Evolutionary conservation across 2,329 filamentous ascomycete species (phyloP).

Genomic region (Pseudopithomyces chartarum): DNA sequence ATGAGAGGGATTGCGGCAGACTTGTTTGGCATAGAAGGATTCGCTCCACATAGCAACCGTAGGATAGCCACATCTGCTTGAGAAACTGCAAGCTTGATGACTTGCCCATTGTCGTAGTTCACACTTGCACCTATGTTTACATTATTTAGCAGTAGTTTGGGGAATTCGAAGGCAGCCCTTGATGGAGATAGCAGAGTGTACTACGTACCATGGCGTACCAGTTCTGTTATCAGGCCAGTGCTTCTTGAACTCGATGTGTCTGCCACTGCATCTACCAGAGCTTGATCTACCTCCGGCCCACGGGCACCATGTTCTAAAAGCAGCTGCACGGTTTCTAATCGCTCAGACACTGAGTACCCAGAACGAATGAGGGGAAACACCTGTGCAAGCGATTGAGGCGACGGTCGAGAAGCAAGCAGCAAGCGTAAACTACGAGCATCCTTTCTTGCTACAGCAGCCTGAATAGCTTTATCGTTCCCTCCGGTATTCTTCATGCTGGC

Average conservation of each 20-base stretch:
- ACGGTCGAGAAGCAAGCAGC: constrained; percentile 27
- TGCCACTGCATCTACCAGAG: constrained; percentile 32
- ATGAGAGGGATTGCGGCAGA: constrained; percentile 36
- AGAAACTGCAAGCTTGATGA: constrained; percentile 27
- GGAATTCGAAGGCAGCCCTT: too few species aligned
- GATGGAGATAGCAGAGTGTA: neutral
- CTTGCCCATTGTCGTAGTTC: constrained; percentile 30
- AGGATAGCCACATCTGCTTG: constrained; percentile 36
- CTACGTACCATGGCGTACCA: constrained; percentile 23
- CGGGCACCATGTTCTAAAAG: constrained; percentile 33
- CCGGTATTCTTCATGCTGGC: constrained; percentile 31
- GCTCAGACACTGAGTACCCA: constrained; percentile 25
- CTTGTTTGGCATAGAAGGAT: constrained; percentile 22
- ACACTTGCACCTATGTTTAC: constrained; percentile 21
- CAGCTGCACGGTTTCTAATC: constrained; percentile 25
- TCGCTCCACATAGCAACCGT: constrained; percentile 30
- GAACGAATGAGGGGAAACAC: constrained; percentile 28
- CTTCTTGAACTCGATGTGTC: constrained; percentile 32
- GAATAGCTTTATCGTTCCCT: constrained; percentile 23
- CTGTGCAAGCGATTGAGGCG: constrained; percentile 26
- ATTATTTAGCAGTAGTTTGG: neutral
- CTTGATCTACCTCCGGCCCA: constrained; percentile 34
- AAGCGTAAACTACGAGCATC: constrained; percentile 26
- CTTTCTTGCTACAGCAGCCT: constrained; percentile 28
- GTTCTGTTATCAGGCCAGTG: constrained; percentile 29